A percentile compares a stretch with the other conserved stretches of the same genome.
phyloP scores from a whole-genome alignment of 345 rosid genomes.

The Murraya paniculata region DNA sequence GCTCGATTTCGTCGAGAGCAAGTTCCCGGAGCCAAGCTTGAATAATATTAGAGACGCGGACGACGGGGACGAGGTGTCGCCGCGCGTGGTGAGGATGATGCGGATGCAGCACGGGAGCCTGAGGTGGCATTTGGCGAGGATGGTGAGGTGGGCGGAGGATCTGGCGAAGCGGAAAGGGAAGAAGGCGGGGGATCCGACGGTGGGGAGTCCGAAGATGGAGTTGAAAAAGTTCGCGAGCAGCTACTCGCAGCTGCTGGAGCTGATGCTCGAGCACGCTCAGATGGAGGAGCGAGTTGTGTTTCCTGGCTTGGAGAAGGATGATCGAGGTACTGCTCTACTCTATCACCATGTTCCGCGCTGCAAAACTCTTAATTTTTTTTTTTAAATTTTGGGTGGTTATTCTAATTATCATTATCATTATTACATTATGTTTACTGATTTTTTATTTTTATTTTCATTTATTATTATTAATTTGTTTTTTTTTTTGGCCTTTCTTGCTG shows the following conservation, averaged over 20 bases:
- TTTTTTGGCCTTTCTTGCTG: not conserved
- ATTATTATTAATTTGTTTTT: no score
- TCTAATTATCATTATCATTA: no score
- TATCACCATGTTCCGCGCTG: not conserved
- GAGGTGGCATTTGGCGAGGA: conserved; percentile 57
- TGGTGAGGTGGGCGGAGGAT: conserved; percentile 71
- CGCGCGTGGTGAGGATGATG: conserved; percentile 38
- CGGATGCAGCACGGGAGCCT: conserved; percentile 61
- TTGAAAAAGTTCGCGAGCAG: conserved; percentile 51
- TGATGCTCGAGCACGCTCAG: conserved; percentile 75
- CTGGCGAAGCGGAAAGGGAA: conserved; percentile 53
- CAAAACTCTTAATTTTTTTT: not conserved
- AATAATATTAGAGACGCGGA: conserved; percentile 2
- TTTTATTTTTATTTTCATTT: no score
- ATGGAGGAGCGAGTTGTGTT: conserved; percentile 76
- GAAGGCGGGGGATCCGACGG: conserved; percentile 51
- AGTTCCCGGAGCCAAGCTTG: conserved; percentile 51
- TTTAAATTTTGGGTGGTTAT: no score
- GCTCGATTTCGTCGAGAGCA: conserved; percentile 48
- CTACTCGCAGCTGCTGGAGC: conserved; percentile 51
- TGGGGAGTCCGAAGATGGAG: conserved; percentile 72
- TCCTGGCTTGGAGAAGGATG: conserved; percentile 60
- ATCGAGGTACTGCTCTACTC: conserved; percentile 40
- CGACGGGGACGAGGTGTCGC: conserved; percentile 34
- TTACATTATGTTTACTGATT: no score